phyloP scores from a whole-genome alignment of 2,329 filamentous ascomycete species.

The Hypoxylon sp. region DNA sequence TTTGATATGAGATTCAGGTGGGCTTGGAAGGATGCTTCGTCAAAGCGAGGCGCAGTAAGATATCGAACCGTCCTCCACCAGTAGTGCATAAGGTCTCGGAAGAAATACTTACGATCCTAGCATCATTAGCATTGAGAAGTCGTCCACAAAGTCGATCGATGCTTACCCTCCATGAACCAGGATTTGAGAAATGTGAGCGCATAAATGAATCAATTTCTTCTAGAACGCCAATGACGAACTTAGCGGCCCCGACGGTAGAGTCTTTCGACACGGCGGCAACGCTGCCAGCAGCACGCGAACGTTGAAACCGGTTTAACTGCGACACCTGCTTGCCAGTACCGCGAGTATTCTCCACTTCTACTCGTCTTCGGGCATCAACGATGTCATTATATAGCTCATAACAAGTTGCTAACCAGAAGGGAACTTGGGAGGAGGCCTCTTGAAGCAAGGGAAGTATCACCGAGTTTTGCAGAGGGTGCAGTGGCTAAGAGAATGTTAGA shows the following conservation, averaged over 20 bases:
- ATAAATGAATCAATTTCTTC: constrained; percentile 61
- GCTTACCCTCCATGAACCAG: constrained; percentile 53
- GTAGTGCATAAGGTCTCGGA: constrained; percentile 63
- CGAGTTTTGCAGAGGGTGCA: constrained; percentile 72
- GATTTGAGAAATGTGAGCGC: constrained; percentile 47
- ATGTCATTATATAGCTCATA: constrained; percentile 66
- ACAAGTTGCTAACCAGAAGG: constrained; percentile 65
- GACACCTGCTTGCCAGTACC: constrained; percentile 64
- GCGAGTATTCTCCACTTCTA: constrained; percentile 59
- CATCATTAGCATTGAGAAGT: constrained; percentile 20
- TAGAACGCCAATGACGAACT: constrained; percentile 64
- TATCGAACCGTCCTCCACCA: constrained; percentile 67
- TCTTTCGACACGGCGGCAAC: constrained; percentile 71
- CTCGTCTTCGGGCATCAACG: constrained; percentile 56
- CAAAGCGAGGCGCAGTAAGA: constrained; percentile 62
- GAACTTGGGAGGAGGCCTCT: constrained; percentile 51
- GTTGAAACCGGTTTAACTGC: constrained; percentile 70
- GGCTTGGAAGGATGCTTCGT: constrained; percentile 74
- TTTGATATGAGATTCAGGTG: constrained; percentile 67
- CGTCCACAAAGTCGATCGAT: not conserved
- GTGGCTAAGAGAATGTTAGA: constrained; percentile 65
- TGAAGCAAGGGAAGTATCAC: constrained; percentile 63
- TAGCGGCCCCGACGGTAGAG: constrained; percentile 67
- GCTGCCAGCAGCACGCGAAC: constrained; percentile 67
- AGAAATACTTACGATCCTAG: constrained; percentile 52